Evolutionary conservation across 306 rosid species (phyloP).

Genomic region (Carpinus fangiana): DNA sequence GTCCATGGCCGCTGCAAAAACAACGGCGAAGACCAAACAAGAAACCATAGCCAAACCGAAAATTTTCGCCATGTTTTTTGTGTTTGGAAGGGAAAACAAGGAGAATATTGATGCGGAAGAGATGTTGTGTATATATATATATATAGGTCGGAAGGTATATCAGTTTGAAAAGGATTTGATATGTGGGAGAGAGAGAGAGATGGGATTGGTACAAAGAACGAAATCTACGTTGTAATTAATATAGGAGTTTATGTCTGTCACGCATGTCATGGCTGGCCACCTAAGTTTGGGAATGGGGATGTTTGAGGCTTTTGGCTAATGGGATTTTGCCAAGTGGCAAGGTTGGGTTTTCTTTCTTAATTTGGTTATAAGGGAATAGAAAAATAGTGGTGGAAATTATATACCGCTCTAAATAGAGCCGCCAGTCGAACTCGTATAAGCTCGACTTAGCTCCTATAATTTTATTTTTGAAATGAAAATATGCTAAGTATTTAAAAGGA

Average conservation of each 20-base stretch:
- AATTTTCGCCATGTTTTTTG: neutral
- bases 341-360: neutral
- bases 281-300: neutral
- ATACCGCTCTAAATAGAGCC: no score
- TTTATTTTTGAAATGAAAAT: no score
- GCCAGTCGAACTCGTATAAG: no score
- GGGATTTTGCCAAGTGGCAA: neutral
- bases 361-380: neutral
- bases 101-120: neutral
- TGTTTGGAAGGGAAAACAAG: neutral
- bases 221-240: slow-evolving; percentile 10
- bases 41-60: slow-evolving; percentile 2
- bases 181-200: neutral
- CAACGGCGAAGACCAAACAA: slow-evolving; percentile 1
- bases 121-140: neutral
- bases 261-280: slow-evolving; percentile 3
- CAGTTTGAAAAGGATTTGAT: neutral
- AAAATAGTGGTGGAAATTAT: no score
- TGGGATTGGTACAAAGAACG: slow-evolving; percentile 1
- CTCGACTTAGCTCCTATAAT: no score
- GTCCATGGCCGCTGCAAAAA: slow-evolving; percentile 41
- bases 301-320: neutral
- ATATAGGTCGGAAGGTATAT: neutral
- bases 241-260: neutral
- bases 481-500: no score